Evolutionary conservation across 2,329 filamentous ascomycete genomes (phyloP).

Genomic region (Knoxdaviesia capensis): DNA sequence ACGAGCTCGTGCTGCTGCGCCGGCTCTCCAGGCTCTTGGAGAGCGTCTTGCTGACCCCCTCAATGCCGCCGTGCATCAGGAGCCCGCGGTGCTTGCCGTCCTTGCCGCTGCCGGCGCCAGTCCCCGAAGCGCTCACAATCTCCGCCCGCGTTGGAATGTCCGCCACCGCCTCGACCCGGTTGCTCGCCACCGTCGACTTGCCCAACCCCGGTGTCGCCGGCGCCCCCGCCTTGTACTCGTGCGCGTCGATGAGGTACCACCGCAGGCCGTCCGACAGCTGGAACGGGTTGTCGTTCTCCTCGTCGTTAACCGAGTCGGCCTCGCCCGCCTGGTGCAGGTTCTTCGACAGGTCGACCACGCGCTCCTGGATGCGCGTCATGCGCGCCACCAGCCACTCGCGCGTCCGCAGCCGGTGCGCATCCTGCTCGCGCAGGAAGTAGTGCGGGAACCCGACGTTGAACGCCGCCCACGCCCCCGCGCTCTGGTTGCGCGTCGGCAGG

Average conservation of each 20-base stretch:
- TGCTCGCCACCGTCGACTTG: constrained; percentile 78
- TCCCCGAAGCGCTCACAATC: background rate
- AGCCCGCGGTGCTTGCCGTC: constrained; percentile 22
- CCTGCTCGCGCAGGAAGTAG: constrained; percentile 88
- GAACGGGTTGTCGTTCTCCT: constrained; percentile 91
- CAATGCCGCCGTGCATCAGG: constrained; percentile 35
- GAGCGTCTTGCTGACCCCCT: constrained; percentile 56
- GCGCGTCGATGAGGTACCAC: constrained; percentile 90
- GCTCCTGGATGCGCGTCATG: constrained; percentile 78
- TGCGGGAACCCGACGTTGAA: constrained; percentile 97
- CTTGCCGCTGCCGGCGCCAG: constrained; percentile 3
- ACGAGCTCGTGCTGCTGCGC: constrained; percentile 60
- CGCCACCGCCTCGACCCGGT: constrained; percentile 70
- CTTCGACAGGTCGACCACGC: constrained; percentile 79
- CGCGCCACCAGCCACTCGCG: constrained; percentile 94
- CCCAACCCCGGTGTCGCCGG: constrained; percentile 83
- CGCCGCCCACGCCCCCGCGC: constrained; percentile 86
- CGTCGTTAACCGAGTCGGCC: constrained; percentile 31
- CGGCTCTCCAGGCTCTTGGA: constrained; percentile 83
- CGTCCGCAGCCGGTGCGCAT: constrained; percentile 62
- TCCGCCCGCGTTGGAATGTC: constrained; percentile 36
- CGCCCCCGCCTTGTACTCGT: constrained; percentile 78
- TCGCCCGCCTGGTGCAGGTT: constrained; percentile 35
- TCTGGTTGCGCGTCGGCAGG: constrained; percentile 83
- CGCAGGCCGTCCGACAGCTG: constrained; percentile 84